Evolutionary conservation across 257 asterid genomes (phyloP), one percentile per base, ranked within the genome.

Genomic region (Thymus mandschuricus): DNA sequence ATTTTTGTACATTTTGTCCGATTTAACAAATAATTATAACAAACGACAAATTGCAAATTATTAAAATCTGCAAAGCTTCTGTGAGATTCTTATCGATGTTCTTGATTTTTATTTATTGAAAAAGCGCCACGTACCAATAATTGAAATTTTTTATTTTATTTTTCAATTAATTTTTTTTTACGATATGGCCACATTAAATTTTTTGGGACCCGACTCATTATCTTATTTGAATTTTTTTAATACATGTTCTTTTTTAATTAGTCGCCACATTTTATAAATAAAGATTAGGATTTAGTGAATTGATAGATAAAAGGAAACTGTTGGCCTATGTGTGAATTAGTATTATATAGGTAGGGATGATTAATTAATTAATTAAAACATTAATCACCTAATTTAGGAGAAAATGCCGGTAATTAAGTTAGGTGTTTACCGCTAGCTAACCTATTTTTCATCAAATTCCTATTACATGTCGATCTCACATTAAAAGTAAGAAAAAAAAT

Each of bases 111-210:
- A 65, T 68, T 21, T 21, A 21, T 21, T 21, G 43, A 72, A 68
- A 61, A 52, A 30, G 60, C 81, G 28, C 70, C 73, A 67, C 72
- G n/a, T 28, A 62, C 54, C 49, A 76, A 55, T 57, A 64, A 43
- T 69, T 50, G 51, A 46, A 54, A 21, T 21, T 46, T 9, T 15
- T 72, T 43, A 27, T 43, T 27, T 28, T 63, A 10, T 68, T 38
- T 13, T 7, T 43, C 11, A 3, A 11, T 1, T 2, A 8, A 4
- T 0, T 46, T 9, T 50, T 60, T 68, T 69, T 43, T 59, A 68
- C n/a, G 10, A 31, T 30, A 21, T 52, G 69, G 58, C 27, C 10
- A 6, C 30, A 60, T 13, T 30, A n/a, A 41, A 48, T 58, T 3
- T 35, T 2, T 62, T 63, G 62, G 55, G 61, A 5, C 55, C 38